Evolutionary conservation across 129 eudicot species (phyloP), one percentile per base, ranked within the genome.

Genomic region (Artemisia annua): DNA sequence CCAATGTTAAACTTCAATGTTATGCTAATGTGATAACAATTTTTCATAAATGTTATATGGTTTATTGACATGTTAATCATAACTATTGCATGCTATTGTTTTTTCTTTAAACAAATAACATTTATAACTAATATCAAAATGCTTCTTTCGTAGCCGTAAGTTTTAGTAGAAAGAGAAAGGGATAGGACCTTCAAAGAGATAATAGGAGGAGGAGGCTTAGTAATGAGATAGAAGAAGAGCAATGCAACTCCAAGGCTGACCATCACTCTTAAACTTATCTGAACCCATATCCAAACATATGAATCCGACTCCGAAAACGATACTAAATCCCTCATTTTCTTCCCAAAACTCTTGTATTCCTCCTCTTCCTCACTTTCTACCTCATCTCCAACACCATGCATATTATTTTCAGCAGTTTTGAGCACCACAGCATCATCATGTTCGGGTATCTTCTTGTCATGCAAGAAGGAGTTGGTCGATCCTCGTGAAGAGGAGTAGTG

Each of bases 401-500:
- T 9, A 6, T 63, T 17, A 43, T 69, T 70, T 4, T 63, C 64
- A 9, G 39, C 73, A 44, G 39, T 48, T 71, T 76, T 63, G 44
- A 69, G 74, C 63, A 53, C 80, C 67, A 65, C 49, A 39, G 69
- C 69, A 30, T 24, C 74, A 15, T 57, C 69, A 1, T 84, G 3
- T 35, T 35, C 44, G 44, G 44, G 44, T 1, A 65, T 46, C 44
- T 73, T 86, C 69, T 87, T 85, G 7, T 73, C 83, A 71, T 82
- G 87, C 51, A 69, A 57, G 35, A 75, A 81, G 2, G 87, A 87
- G 72, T 75, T 85, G 54, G 69, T 90, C 35, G 96, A 87, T 39
- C 91, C 89, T 1, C 79, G 87, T 18, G 97, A 87, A 8, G 96
- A 90, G 1, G 96, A 90, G 78, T 85, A 90, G 39, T 69, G 91